These are phyloP conservation scores for Yamadazyma dushanensis DNA, from an alignment of 1,139 yeast species.

Conservation along the genomic window DNA sequence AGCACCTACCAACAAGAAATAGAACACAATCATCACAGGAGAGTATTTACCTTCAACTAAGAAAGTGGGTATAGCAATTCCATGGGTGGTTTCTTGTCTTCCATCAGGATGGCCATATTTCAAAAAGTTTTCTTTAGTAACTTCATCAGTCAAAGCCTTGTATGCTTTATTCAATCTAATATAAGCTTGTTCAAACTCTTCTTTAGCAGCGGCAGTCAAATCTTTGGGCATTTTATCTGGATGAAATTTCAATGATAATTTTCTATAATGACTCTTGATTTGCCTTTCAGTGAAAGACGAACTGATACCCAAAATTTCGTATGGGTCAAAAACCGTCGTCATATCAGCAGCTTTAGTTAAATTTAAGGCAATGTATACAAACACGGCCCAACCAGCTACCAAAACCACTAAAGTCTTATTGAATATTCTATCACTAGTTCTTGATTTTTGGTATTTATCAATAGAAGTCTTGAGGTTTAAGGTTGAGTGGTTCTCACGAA, in stretches of 20 bases:
- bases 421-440: constrained; percentile 39
- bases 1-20: constrained; percentile 72
- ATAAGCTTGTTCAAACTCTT: constrained; percentile 68
- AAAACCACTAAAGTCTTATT: constrained; percentile 48
- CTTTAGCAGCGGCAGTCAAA: constrained; percentile 58
- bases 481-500: constrained; percentile 27
- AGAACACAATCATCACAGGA: constrained; percentile 59
- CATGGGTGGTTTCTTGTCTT: constrained; percentile 91
- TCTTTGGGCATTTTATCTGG: constrained; percentile 87
- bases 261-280: constrained; percentile 80
- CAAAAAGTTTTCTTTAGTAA: constrained; percentile 75
- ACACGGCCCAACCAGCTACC: constrained; percentile 66
- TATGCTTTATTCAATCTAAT: constrained; percentile 89
- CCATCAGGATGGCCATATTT: constrained; percentile 98
- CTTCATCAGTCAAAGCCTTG: constrained; percentile 91
- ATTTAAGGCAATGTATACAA: constrained; percentile 49
- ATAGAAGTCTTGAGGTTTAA: constrained; percentile 40
- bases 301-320: constrained; percentile 76
- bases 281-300: constrained; percentile 70
- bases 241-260: constrained; percentile 82
- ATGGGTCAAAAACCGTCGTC: constrained; percentile 75
- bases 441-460: constrained; percentile 38
- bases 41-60: constrained; percentile 84
- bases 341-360: constrained; percentile 51
- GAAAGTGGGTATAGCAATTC: constrained; percentile 93